Evolutionary conservation across 441 rosid species (phyloP).

Genomic region (Kokia cookei): DNA sequence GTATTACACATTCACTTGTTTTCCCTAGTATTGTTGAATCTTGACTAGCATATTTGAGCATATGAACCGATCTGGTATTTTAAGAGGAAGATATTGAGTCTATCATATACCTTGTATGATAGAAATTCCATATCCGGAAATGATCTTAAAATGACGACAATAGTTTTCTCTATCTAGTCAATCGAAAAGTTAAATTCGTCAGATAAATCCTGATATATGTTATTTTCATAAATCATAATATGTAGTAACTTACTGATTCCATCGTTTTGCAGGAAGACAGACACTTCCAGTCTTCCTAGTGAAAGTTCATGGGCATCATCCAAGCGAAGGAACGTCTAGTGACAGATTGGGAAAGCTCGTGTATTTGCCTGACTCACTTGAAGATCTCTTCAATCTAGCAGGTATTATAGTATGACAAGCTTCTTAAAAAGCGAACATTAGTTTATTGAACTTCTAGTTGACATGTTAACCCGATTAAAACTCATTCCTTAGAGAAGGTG

Average conservation of each 20-base stretch:
- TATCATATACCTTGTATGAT: neutral
- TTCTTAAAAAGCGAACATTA: neutral
- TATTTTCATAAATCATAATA: neutral
- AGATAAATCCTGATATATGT: neutral
- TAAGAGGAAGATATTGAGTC: neutral
- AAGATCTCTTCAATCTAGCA: conserved; percentile 64
- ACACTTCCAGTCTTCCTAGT: conserved; percentile 19
- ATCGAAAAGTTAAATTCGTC: neutral
- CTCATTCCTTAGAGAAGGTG: neutral
- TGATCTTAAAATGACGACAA: neutral
- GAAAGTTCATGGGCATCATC: conserved; percentile 55
- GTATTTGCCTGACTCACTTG: conserved; percentile 55
- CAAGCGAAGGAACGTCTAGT: conserved; percentile 31
- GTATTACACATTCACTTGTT: neutral
- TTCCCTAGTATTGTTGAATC: neutral
- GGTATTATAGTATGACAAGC: conserved; percentile 31
- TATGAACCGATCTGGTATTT: neutral
- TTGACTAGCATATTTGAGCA: neutral
- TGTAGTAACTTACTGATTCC: neutral
- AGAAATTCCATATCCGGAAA: neutral
- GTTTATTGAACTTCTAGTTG: neutral
- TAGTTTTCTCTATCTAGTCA: neutral
- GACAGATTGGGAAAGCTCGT: conserved; percentile 54
- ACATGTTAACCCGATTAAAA: neutral
- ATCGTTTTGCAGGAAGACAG: conserved; percentile 36